Conservation (phyloP, 2,329 filamentous ascomycete species). For the Talaromyces verruculosus region DNA sequence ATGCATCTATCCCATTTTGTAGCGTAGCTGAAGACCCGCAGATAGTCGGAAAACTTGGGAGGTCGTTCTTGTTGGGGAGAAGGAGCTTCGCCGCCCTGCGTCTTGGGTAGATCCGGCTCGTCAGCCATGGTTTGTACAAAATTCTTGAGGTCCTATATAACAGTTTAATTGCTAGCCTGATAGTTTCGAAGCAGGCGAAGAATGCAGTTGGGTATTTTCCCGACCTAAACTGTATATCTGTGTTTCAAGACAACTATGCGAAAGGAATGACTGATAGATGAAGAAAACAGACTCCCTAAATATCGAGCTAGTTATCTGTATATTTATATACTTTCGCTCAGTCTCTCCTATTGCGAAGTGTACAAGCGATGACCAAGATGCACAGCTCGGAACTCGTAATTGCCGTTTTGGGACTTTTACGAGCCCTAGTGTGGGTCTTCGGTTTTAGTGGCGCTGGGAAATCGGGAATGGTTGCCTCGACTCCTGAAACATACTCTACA, state of each 20-base stretch:
- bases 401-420: constrained; percentile 14
- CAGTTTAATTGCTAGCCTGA: neutral
- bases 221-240: neutral
- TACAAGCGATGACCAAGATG: neutral
- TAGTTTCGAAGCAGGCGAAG: neutral
- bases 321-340: neutral
- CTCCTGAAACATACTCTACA: neutral
- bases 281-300: neutral
- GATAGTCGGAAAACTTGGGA: constrained; percentile 9
- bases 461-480: neutral
- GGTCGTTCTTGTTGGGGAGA: neutral
- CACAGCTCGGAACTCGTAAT: constrained; percentile 6
- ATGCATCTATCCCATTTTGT: constrained; percentile 10
- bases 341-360: neutral
- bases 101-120: neutral
- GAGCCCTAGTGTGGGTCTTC: neutral
- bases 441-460: neutral
- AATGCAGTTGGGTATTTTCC: neutral
- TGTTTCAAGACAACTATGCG: neutral
- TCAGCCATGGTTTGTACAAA: constrained; percentile 12
- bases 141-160: neutral
- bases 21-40: constrained; percentile 14
- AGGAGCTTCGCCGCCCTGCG: neutral
- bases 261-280: neutral
- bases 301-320: neutral